Evolutionary conservation across 164 flowering plant genomes (phyloP), one percentile per base, ranked within the genome.

Genomic region (Paratinospora sagittata): DNA sequence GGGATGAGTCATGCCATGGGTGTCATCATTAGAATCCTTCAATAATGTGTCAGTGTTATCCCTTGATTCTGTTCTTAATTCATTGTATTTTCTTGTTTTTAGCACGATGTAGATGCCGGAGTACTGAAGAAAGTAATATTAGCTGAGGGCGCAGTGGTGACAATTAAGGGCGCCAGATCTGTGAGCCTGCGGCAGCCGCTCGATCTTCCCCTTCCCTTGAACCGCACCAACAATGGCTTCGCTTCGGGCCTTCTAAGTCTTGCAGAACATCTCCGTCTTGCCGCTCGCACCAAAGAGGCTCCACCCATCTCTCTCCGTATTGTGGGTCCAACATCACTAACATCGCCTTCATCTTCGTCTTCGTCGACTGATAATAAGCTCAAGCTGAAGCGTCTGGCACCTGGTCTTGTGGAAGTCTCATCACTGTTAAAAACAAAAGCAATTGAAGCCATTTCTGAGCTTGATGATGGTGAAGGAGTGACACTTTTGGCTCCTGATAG

Each of bases 361-460:
- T 14, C 90, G 9, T 80, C 92, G 21, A 74, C 87, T 1, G 68
- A 19, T 58, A 84, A 79, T 78, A 85, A 72, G 79, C 92, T 92
- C 43, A 92, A 90, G 81, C 96, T 95, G 16, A 95, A 89, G 74
- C 96, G 95, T 24, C 86, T 92, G 11, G 99, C 93, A 0, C 97
- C 96, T 1, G 98, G 98, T 16, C 95, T 88, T 0, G 92, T 95
- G 64, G 96, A 95, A 78, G 74, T 95, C 36, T 92, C 98, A 5
- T 89, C 90, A 0, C 84, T 80, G 3, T 76, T 85, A 1, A 85
- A 83, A 58, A 57, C 74, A 27, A 80, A 79, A 67, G 63, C 80
- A 11, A 39, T 71, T 41, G 82, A 79, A 17, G 62, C 80, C 63
- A 43, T 80, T 17, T 49, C 88, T 21, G 26, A 82, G 16, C 1